Evolutionary conservation across 768 basidiomycete genomes (phyloP).

Genomic region (Russula dissimulans): DNA sequence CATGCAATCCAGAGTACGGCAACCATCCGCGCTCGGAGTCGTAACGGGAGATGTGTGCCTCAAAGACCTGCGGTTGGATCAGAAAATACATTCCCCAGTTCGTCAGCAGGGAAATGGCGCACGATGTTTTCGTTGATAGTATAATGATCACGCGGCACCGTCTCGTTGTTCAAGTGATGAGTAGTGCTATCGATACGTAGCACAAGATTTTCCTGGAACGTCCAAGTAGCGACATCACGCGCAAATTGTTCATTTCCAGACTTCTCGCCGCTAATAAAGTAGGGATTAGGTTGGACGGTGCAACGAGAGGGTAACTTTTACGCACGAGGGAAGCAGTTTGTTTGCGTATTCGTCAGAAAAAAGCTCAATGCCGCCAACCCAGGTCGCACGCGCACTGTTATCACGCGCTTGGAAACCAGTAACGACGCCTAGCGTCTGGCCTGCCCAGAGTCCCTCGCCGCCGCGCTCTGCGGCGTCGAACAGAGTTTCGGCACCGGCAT

Average conservation of each 20-base stretch:
- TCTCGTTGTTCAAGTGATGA: slow-evolving; percentile 63
- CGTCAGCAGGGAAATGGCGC: slow-evolving; percentile 20
- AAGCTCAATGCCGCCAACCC: slow-evolving; percentile 71
- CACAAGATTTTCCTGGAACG: slow-evolving; percentile 79
- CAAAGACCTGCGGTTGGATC: slow-evolving; percentile 48
- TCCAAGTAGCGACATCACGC: slow-evolving; percentile 75
- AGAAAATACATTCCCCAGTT: background rate
- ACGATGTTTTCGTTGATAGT: slow-evolving; percentile 84
- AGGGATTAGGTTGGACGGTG: background rate
- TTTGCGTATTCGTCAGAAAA: slow-evolving; percentile 69
- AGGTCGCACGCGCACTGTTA: slow-evolving; percentile 70
- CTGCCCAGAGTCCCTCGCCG: slow-evolving; percentile 78
- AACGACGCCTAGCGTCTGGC: slow-evolving; percentile 65
- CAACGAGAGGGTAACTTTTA: slow-evolving; percentile 15
- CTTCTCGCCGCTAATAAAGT: slow-evolving; percentile 37
- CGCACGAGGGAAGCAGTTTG: slow-evolving; percentile 53
- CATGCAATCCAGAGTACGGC: slow-evolving; percentile 60
- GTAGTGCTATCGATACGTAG: slow-evolving; percentile 66
- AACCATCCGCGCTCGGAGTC: slow-evolving; percentile 53
- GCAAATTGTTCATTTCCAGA: slow-evolving; percentile 73
- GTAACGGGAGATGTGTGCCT: slow-evolving; percentile 62
- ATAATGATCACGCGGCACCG: slow-evolving; percentile 59
- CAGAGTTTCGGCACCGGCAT: slow-evolving; percentile 49
- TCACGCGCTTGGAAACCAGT: slow-evolving; percentile 82
- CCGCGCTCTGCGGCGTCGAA: slow-evolving; percentile 65